Conservation (phyloP, 108 stramenopile genomes). For the Licmophora abbreviata region DNA sequence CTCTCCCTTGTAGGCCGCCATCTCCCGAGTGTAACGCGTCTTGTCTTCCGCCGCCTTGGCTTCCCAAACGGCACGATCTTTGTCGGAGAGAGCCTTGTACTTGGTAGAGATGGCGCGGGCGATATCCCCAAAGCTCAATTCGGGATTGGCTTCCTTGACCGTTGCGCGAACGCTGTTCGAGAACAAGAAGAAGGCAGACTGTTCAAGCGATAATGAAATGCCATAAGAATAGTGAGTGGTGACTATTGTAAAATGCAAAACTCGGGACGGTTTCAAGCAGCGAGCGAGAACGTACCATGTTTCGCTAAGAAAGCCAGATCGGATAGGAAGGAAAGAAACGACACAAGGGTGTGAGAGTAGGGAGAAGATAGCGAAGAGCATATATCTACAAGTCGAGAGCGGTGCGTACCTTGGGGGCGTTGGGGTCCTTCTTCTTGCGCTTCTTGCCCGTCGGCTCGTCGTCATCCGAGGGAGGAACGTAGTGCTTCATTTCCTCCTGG, state of each 20-base stretch:
- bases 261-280: too few species aligned
- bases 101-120: constrained; percentile 56
- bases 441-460: constrained; percentile 34
- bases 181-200: constrained; percentile 73
- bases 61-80: constrained; percentile 61
- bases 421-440: constrained; percentile 65
- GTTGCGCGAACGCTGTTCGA: constrained; percentile 49
- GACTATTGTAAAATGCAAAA: too few species aligned
- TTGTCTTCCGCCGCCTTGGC: constrained; percentile 64
- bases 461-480: constrained; percentile 60
- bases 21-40: constrained; percentile 12
- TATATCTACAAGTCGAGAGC: constrained; percentile 1
- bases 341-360: too few species aligned
- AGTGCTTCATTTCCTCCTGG: constrained; percentile 76
- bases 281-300: neutral
- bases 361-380: too few species aligned
- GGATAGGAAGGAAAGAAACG: too few species aligned
- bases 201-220: too few species aligned
- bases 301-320: neutral
- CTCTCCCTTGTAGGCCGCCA: constrained; percentile 6
- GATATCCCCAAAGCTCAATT: constrained; percentile 62
- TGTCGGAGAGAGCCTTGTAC: constrained; percentile 62
- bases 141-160: constrained; percentile 69
- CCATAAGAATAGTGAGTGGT: too few species aligned
- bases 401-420: constrained; percentile 71